Evolutionary conservation across 2,329 filamentous ascomycete genomes (phyloP), one percentile per base, ranked within the genome.

Genomic region (Trichophyton schoenleinii): DNA sequence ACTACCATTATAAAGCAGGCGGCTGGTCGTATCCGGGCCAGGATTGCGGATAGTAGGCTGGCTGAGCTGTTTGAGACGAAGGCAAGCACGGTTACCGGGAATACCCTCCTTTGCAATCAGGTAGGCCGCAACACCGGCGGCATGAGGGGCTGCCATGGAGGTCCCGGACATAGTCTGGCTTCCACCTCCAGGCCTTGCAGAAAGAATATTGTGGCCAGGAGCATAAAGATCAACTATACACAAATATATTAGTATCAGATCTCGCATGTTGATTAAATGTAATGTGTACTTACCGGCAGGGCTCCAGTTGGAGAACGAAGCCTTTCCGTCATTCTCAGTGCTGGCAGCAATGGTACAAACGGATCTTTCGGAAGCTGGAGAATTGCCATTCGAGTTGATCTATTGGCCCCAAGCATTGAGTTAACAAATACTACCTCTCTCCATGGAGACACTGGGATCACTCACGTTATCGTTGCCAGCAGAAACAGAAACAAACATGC

Each of bases 61-160:
- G 48, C 81, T 83, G 34, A 86, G 78, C 63, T 74, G 69, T 73
- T 79, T 79, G 68, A 86, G 79, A 64, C 78, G 74, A 61, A 74
- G 64, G 25, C 72, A 73, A 59, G 83, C 77, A 9, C 68, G 73
- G 46, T 70, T 72, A 57, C 72, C 71, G 3, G 71, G 75, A 63
- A 84, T 70, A 59, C 71, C 68, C 72, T 83, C 80, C 60, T 84
- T 76, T 59, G 75, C 67, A 58, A 68, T 79, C 52, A 81, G 71
- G 67, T 80, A 81, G 3, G 81, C 79, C 62, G 81, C 78, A 58
- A 82, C 72, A 61, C 81, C 81, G 7, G 80, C 77, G 62, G 82
- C 78, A 68, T 74, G 74, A 63, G 73, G 73, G 15, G 69, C 68
- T 28, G 71, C 70, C 67, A 70, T 70, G 9, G 71, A 72, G 46